Evolutionary conservation across 2,329 filamentous ascomycete species (phyloP), one percentile per base, ranked within the genome.

Genomic region (Fusarium pseudoanthophilum): DNA sequence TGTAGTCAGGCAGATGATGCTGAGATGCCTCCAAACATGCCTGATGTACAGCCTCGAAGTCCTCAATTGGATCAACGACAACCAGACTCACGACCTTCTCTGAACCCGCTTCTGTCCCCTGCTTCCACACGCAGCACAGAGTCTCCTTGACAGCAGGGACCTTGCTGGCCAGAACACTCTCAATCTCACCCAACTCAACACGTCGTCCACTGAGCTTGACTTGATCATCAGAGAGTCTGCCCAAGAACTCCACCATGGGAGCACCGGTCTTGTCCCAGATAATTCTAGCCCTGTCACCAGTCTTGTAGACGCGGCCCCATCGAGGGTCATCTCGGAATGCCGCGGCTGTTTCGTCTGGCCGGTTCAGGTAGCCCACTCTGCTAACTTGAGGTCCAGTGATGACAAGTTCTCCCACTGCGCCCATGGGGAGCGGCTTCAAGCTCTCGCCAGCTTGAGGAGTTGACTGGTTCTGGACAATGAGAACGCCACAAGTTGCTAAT

Each of bases 151-250:
- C 30, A 0, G 21, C 9, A 0, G 46, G 34, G 2, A 48, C 58
- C 11, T 46, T 72, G 9, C 69, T 69, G 1, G 53, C 64, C 1
- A 72, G 5, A 8, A 64, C 36, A 11, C 64, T 69, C 28, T 72
- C 69, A 21, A 72, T 60, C n/a, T 72, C 69, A 3, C 69, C 58
- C 7, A 72, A 24, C 20, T 72, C 69, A 4, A 69, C 69, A 13
- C 69, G 69, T 20, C 69, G 55, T 2, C 69, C 69, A 18, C 69
- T 72, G 6, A 72, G 57, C 28, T 72, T 72, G 14, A 72, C 69
- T 16, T 72, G 69, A 5, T 57, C 69, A 24, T 69, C 64, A 3
- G 69, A 72, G 7, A 72, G 64, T 7, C 69, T 64, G 2, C 69
- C 69, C 2, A 72, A 6, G 4, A 72, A 72, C 15, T 72, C 69